Evolutionary conservation across 1,284 basidiomycete genomes (phyloP), one percentile per base, ranked within the genome.

Genomic region (Anthracocystis walkeri): DNA sequence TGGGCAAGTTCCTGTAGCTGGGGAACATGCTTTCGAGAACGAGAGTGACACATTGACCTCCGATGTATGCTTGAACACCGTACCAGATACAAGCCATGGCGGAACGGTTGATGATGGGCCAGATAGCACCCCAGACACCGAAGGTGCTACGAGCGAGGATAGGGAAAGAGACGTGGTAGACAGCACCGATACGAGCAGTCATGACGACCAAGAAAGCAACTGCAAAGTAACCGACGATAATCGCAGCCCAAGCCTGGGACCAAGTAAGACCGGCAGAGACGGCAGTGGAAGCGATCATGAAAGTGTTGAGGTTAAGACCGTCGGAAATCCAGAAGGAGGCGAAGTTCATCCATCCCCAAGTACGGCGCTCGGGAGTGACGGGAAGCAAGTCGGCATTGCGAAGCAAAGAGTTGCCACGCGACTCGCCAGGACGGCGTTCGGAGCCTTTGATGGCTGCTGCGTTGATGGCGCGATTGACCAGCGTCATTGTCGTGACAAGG

Each of bases 121-220:
- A 93, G 46, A 93, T 83, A 54, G 90, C 90, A 14, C 92, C 92
- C 87, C 90, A 92, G n/a, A 93, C 84, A 16, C 93, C 93, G 82
- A 94, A 94, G 59, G 78, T 68, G 25, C 85, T 90, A 38, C 92
- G 88, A 25, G 89, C 89, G 20, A 93, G 91, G 31, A 93, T 90
- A 1, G 92, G 92, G 85, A 94, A 95, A 8, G 90, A 92, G 79
- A 93, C 86, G 48, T 85, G 77, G 58, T 83, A 83, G 8, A 79
- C 58, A 20, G 87, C 85, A 27, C 92, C 92, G 2, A 91, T 91
- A 27, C 92, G 89, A n/a, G 92, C 92, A 75, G 93, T 93, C 68
- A 92, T 85, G 27, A 91, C 91, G 64, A 94, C 89, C 85, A 95
- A 91, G 1, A 90, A 90, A 0, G 91, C 90, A 21, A 91, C 90